These are phyloP conservation scores for Colletotrichum ledebouriae DNA, from an alignment of 2,329 filamentous ascomycete species.

Conservation along the genomic window DNA sequence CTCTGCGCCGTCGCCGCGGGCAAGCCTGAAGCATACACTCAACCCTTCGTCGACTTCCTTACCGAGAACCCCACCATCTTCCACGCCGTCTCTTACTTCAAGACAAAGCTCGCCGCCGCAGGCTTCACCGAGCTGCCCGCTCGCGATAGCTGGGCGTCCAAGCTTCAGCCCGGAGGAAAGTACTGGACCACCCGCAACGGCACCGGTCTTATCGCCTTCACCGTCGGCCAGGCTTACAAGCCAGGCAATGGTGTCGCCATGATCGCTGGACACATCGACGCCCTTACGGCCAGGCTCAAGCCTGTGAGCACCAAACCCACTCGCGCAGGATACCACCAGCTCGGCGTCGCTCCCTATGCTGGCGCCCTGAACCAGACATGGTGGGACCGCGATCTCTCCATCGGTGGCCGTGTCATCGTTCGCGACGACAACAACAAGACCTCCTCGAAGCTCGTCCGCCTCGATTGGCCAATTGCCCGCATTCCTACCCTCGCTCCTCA, in stretches of 20 bases:
- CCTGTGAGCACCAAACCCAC: conserved; percentile 88
- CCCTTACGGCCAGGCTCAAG: conserved; percentile 90
- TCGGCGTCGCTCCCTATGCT: conserved; percentile 93
- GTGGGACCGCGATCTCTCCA: conserved; percentile 96
- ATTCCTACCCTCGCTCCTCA: conserved; percentile 94
- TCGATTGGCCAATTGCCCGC: conserved; percentile 93
- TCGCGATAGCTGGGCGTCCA: conserved; percentile 80
- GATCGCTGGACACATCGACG: conserved; percentile 93
- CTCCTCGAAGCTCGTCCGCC: conserved; percentile 83
- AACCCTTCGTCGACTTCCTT: conserved; percentile 90
- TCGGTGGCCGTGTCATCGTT: conserved; percentile 90
- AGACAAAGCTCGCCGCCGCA: conserved; percentile 75
- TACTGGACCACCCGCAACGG: conserved; percentile 92
- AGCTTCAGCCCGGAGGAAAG: conserved; percentile 83
- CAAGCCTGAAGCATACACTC: conserved; percentile 76
- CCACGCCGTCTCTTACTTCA: conserved; percentile 86
- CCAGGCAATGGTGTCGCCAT: conserved; percentile 90
- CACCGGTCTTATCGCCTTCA: conserved; percentile 87
- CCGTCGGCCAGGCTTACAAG: conserved; percentile 83
- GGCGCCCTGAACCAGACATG: conserved; percentile 89
- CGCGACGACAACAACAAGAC: conserved; percentile 84
- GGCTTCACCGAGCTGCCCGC: conserved; percentile 86
- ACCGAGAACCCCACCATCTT: conserved; percentile 93
- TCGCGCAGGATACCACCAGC: conserved; percentile 87
- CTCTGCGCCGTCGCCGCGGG: conserved; percentile 56